Conservation (phyloP, 495 filamentous ascomycete species). For the Penicillium argentinense region DNA sequence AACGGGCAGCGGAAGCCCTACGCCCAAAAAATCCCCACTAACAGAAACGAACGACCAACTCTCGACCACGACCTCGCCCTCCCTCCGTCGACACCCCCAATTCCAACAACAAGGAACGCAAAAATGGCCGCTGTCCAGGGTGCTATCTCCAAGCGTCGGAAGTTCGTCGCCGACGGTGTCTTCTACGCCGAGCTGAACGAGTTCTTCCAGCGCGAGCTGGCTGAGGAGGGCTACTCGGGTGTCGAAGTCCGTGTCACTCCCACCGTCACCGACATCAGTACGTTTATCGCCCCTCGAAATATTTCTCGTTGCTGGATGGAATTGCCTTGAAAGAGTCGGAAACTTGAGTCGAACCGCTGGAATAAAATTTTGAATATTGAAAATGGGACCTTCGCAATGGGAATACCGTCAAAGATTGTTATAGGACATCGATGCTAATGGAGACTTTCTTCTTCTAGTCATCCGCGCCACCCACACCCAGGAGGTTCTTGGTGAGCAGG, state of each 20-base stretch:
- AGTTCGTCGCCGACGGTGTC: constrained; percentile 99
- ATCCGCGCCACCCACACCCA: constrained; percentile 99
- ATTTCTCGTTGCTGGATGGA: constrained; percentile 11
- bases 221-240: constrained; percentile 99
- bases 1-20: constrained; percentile 41
- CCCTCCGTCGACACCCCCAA: constrained; percentile 38
- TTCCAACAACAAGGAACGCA: constrained; percentile 41
- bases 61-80: constrained; percentile 37
- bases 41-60: constrained; percentile 34
- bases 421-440: constrained; percentile 34
- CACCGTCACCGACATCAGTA: constrained; percentile 99
- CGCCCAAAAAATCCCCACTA: constrained; percentile 47
- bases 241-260: constrained; percentile 99
- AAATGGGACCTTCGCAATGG: too few relatives aligned
- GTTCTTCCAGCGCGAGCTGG: constrained; percentile 99
- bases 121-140: constrained; percentile 69
- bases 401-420: background rate
- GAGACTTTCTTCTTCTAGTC: constrained; percentile 51
- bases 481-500: constrained; percentile 99
- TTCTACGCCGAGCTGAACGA: constrained; percentile 99
- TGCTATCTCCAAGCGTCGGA: constrained; percentile 93
- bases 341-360: constrained; percentile 1
- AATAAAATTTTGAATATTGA: constrained; percentile 12
- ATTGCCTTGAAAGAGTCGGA: constrained; percentile 14
- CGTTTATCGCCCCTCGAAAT: constrained; percentile 31